Percentiles rank a stretch among this genome's conserved stretches.
Conservation (phyloP, 164 flowering plant species). For the Aristolochia contorta region DNA sequence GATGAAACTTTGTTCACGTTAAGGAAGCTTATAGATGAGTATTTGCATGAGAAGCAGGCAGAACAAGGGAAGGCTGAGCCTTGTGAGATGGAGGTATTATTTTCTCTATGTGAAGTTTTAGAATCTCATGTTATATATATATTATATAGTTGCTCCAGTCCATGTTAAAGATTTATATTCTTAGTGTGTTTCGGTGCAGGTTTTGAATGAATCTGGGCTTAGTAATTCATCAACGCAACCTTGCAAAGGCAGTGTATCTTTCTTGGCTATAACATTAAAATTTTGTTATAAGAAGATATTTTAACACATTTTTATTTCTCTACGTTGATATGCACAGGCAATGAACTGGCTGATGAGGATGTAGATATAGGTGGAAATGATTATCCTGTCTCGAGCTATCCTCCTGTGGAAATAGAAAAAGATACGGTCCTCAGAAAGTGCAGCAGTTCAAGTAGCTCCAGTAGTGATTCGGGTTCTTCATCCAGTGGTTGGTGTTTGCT, state of each 20-base stretch:
- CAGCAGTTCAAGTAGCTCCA: constrained; percentile 70
- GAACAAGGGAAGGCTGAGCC: constrained; percentile 34
- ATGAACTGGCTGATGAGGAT: constrained; percentile 59
- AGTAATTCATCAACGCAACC: constrained; percentile 50
- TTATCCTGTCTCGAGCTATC: constrained; percentile 49
- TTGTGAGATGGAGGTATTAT: constrained; percentile 63
- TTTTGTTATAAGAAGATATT: not conserved
- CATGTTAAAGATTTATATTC: not conserved
- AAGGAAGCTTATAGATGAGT: constrained; percentile 63
- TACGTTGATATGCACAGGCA: constrained; percentile 25
- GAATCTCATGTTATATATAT: not conserved
- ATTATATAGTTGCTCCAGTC: not conserved
- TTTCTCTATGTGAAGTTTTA: not conserved
- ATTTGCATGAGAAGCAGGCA: constrained; percentile 38
- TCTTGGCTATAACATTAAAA: not conserved
- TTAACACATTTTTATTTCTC: not conserved
- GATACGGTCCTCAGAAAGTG: constrained; percentile 41
- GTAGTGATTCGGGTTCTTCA: constrained; percentile 75
- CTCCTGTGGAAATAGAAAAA: constrained; percentile 63
- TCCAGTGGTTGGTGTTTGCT: constrained; percentile 66
- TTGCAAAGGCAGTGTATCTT: constrained; percentile 35
- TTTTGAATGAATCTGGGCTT: constrained; percentile 47
- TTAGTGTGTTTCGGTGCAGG: constrained; percentile 23
- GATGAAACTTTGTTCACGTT: constrained; percentile 54
- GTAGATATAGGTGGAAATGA: constrained; percentile 78